Base-by-base conservation (phyloP, 345 rosid species). In the Ailanthus altissimus region DNA sequence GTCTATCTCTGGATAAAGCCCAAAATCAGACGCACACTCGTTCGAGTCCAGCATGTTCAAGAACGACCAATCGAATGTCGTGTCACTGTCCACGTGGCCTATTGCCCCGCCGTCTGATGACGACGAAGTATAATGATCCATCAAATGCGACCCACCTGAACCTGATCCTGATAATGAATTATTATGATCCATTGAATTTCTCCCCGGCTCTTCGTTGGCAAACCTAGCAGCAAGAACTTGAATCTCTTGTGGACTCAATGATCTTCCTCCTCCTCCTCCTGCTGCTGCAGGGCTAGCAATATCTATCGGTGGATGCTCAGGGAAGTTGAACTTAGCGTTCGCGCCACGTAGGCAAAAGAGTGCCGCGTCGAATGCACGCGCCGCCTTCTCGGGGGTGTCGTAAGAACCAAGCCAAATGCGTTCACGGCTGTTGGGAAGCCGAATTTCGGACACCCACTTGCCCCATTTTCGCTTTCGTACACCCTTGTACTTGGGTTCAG, bases 401-500 rank as follows among this genome's bases (percentile, higher is more conserved):
- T 81, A 90, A 0, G 98, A 94, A 13, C 98, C 98, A 14, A 94
- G 72, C 98, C 98, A 94, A 47, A 94, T 94, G 16, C 98, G 83
- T 25, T 92, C 95, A 1, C 98, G 87, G 85, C 97, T 89, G 69
- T 94, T 91, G 0, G 98, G 98, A 2, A 94, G 93, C 78, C 98
- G 84, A 62, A 94, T 90, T 81, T 94, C 98, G 0, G 97, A 91
- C 72, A 94, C 98, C 95, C 95, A 94, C 72, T 89, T 94, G 0
- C 98, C 97, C 98, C 98, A 93, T 71, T 93, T 93, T 74, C 98
- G 78, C 91, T 90, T 91, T 14, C 98, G 21, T 12, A 94, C 97
- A 8, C 98, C 98, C 42, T 84, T 94, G 86, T 90, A 94, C 84
- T 88, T 89, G 0, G 88, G 86, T 51, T 77, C 70, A 20, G 43